phyloP scores from a whole-genome alignment of 495 filamentous ascomycete species.

The Astrocystis sublimbata region DNA sequence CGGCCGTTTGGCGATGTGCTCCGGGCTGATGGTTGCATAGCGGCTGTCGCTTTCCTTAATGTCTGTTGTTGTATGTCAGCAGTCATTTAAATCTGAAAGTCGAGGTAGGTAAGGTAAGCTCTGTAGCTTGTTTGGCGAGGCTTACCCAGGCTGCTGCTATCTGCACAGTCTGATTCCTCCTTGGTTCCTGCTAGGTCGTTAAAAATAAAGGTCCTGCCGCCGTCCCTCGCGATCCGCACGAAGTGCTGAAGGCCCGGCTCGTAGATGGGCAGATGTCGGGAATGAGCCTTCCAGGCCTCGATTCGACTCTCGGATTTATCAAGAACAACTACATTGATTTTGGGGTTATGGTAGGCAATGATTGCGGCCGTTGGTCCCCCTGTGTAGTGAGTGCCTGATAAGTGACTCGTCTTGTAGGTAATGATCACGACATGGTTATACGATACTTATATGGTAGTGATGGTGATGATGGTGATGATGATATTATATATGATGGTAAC shows the following conservation, averaged over 20 bases:
- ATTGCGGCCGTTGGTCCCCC: slow-evolving; percentile 77
- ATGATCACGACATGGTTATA: too few species aligned
- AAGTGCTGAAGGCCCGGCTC: slow-evolving; percentile 72
- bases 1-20: too few species aligned
- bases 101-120: too few species aligned
- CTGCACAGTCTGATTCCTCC: background rate
- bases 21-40: too few species aligned
- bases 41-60: too few species aligned
- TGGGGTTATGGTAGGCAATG: slow-evolving; percentile 70
- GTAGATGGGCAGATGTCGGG: slow-evolving; percentile 71
- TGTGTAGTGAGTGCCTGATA: slow-evolving; percentile 23
- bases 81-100: too few species aligned
- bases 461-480: too few species aligned
- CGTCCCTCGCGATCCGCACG: slow-evolving; percentile 64
- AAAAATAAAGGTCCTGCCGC: slow-evolving; percentile 36
- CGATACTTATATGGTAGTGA: too few species aligned
- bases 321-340: slow-evolving; percentile 68
- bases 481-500: too few species aligned
- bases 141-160: background rate
- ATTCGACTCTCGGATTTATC: slow-evolving; percentile 68
- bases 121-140: too few species aligned
- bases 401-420: background rate
- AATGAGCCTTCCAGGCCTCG: slow-evolving; percentile 71
- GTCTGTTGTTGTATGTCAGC: too few species aligned
- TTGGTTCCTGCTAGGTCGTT: slow-evolving; percentile 20